Evolutionary conservation across 441 rosid genomes (phyloP).

Genomic region (Erodium trifolium): DNA sequence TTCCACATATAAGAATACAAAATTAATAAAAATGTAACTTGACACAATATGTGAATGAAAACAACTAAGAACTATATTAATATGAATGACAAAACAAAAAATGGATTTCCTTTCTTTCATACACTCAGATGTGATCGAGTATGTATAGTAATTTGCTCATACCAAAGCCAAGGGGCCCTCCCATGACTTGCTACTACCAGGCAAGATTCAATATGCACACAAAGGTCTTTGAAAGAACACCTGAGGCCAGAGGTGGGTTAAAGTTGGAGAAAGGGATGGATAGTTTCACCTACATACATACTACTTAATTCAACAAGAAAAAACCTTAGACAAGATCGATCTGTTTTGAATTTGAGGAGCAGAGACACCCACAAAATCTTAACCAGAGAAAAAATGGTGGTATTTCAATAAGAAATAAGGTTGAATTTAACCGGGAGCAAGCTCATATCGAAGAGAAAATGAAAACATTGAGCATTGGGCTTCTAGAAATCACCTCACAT

Average conservation of each 20-base stretch:
- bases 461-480: neutral
- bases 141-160: neutral
- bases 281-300: neutral
- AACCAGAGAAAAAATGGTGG: neutral
- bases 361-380: neutral
- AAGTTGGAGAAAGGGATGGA: neutral
- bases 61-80: neutral
- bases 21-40: neutral
- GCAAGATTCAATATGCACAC: neutral
- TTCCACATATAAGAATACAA: neutral
- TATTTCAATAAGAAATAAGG: too few species aligned
- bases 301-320: neutral
- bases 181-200: too few species aligned
- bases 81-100: neutral
- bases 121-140: neutral
- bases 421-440: neutral
- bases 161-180: neutral
- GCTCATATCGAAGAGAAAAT: neutral
- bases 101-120: neutral
- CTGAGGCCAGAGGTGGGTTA: neutral
- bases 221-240: neutral
- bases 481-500: neutral
- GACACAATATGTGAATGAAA: neutral
- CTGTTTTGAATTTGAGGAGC: neutral
- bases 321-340: neutral